phyloP scores from a whole-genome alignment of 768 basidiomycete species.

The Leccinum boreale region DNA sequence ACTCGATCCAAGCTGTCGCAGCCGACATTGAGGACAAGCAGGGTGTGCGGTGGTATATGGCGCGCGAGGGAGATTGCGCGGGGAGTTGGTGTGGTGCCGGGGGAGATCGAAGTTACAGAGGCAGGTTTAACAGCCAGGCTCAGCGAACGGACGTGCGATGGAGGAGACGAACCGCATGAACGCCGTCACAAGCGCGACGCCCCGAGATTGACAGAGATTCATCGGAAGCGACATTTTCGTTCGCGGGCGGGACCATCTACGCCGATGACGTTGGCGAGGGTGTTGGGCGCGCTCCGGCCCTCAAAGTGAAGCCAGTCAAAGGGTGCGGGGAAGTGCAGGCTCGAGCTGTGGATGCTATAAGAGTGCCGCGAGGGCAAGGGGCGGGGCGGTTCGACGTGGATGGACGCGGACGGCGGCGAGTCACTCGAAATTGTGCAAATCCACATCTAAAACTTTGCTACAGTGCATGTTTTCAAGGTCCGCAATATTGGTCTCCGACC shows the following conservation, averaged over 20 bases:
- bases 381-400: conserved; percentile 34
- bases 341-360: conserved; percentile 31
- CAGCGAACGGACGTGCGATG: neutral
- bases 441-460: too few relatives aligned
- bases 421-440: too few relatives aligned
- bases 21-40: conserved; percentile 79
- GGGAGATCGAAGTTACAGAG: conserved; percentile 29
- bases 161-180: conserved; percentile 51
- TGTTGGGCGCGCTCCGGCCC: conserved; percentile 76
- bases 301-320: conserved; percentile 89
- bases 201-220: too few relatives aligned
- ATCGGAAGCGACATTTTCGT: too few relatives aligned
- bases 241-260: too few relatives aligned
- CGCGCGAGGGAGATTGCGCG: conserved; percentile 72
- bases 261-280: conserved; percentile 32
- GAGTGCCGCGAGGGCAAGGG: neutral
- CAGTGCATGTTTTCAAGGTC: too few relatives aligned
- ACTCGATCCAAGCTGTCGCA: conserved; percentile 49
- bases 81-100: conserved; percentile 56
- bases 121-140: too few relatives aligned
- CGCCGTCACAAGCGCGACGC: too few relatives aligned
- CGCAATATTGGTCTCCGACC: too few relatives aligned
- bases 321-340: conserved; percentile 63
- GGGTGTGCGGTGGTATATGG: conserved; percentile 65
- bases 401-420: conserved; percentile 25